A percentile compares a stretch with the other conserved stretches of the same genome.
phyloP scores from a whole-genome alignment of 345 rosid genomes.

The Hevea brasiliensis region DNA sequence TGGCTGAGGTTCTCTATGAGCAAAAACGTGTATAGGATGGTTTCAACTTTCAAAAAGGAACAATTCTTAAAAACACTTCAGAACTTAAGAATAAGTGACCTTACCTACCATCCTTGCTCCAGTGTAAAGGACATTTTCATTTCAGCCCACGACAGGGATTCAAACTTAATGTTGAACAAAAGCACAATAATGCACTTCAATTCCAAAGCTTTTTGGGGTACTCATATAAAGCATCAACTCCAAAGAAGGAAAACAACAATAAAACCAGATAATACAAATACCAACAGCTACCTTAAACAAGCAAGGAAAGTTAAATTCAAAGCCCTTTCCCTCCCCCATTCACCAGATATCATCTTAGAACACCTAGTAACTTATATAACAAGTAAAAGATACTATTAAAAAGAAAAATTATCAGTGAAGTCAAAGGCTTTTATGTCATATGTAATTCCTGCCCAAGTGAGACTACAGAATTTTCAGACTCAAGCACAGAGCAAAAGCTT shows the following conservation, averaged over 20 bases:
- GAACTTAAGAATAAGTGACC: neutral
- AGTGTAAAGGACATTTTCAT: neutral
- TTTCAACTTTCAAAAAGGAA: neutral
- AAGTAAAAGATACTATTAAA: too few species aligned
- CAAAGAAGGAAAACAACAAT: neutral
- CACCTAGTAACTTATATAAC: neutral
- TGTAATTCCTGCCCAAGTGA: too few species aligned
- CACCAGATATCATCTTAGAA: neutral
- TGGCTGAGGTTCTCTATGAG: neutral
- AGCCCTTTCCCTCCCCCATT: neutral
- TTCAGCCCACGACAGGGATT: neutral
- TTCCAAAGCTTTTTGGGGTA: neutral
- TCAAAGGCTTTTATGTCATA: too few species aligned
- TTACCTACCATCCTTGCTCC: neutral
- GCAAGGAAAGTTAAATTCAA: neutral
- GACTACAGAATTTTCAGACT: too few species aligned
- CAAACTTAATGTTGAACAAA: too few species aligned
- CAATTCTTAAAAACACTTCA: neutral
- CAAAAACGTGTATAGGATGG: too few species aligned
- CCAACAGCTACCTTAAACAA: neutral
- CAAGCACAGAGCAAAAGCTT: too few species aligned
- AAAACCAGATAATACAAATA: neutral
- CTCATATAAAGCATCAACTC: neutral
- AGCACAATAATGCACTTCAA: too few species aligned
- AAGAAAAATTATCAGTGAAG: too few species aligned